Conservation (phyloP, 108 stramenopile genomes). For the Skeletonema potamos region DNA sequence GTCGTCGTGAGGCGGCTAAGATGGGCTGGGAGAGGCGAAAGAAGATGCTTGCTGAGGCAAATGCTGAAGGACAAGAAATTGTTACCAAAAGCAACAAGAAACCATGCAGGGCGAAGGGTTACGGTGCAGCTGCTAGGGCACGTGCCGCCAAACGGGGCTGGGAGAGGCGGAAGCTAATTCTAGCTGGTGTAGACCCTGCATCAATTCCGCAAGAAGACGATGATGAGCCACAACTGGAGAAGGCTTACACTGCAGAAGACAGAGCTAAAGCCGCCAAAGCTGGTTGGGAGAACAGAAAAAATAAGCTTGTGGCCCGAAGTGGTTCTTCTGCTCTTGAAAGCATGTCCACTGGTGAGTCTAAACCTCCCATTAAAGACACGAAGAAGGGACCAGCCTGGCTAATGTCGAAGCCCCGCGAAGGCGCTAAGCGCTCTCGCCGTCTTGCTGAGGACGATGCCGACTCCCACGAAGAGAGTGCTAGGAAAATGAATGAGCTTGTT, state of each 20-base stretch:
- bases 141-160: constrained; percentile 23
- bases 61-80: neutral
- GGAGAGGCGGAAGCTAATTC: constrained; percentile 14
- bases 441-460: constrained; percentile 16
- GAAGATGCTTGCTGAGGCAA: neutral
- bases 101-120: neutral
- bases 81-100: neutral
- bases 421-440: constrained; percentile 23
- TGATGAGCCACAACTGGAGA: constrained; percentile 6
- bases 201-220: neutral
- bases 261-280: constrained; percentile 21
- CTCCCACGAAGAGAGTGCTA: constrained; percentile 18
- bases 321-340: neutral
- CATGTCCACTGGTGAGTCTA: neutral
- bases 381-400: constrained; percentile 4
- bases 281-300: constrained; percentile 28
- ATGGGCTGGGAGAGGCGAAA: constrained; percentile 14
- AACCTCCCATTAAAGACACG: constrained; percentile 6
- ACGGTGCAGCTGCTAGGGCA: neutral
- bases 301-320: neutral
- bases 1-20: constrained; percentile 21
- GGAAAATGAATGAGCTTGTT: constrained; percentile 18
- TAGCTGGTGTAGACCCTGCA: neutral
- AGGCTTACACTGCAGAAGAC: constrained; percentile 20
- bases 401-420: constrained; percentile 6